A percentile compares a stretch with the other conserved stretches of the same genome.
These are phyloP conservation scores for Lactifluus volemus DNA, from an alignment of 768 basidiomycete species.

Conservation along the genomic window DNA sequence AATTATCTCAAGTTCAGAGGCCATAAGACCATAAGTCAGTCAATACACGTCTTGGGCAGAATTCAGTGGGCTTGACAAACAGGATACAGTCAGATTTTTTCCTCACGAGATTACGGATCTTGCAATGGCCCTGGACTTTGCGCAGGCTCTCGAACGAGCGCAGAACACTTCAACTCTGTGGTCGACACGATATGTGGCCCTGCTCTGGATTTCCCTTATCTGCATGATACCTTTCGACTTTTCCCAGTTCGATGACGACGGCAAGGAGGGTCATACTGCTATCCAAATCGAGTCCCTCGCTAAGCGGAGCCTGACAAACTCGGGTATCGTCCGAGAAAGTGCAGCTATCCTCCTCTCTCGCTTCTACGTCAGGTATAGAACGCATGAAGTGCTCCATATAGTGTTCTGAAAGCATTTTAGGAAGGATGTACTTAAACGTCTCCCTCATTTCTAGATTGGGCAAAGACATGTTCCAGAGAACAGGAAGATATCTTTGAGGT, in stretches of 20 bases:
- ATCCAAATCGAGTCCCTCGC: constrained; percentile 47
- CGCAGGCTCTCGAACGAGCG: constrained; percentile 38
- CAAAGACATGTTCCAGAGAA: not conserved
- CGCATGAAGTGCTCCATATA: constrained; percentile 7
- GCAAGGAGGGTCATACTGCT: constrained; percentile 46
- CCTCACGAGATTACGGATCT: constrained; percentile 87
- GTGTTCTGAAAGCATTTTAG: constrained; percentile 28
- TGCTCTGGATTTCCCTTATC: constrained; percentile 92
- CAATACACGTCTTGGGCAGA: not conserved
- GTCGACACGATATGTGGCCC: constrained; percentile 72
- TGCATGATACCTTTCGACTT: constrained; percentile 92
- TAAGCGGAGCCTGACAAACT: constrained; percentile 46
- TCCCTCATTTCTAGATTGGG: constrained; percentile 15
- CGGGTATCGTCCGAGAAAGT: constrained; percentile 80
- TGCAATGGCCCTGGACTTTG: constrained; percentile 59
- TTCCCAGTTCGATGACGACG: constrained; percentile 67
- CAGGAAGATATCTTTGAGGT: constrained; percentile 15
- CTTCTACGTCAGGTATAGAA: constrained; percentile 61
- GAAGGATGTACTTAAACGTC: constrained; percentile 36
- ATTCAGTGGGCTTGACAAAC: not conserved
- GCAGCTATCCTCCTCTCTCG: constrained; percentile 75
- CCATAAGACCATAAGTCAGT: constrained; percentile 84
- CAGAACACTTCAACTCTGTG: constrained; percentile 43
- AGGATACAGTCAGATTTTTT: constrained; percentile 72
- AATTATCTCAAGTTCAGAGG: constrained; percentile 82